A percentile compares a stretch with the other conserved stretches of the same genome.
Evolutionary conservation across 495 filamentous ascomycete species (phyloP).

Genomic region (Penicillium fimorum): DNA sequence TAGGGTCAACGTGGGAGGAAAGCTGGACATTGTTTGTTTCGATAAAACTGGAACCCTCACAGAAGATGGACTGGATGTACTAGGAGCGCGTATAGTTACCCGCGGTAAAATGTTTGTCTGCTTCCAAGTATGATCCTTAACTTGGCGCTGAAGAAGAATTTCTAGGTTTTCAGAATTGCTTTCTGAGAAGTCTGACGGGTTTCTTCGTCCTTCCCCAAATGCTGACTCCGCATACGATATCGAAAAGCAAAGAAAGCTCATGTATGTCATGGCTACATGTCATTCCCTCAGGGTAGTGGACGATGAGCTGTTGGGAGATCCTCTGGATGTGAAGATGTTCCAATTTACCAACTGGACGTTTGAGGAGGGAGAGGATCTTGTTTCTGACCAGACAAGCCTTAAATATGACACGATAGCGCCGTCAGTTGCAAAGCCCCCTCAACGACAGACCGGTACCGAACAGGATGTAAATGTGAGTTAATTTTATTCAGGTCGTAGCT

Average conservation of each 20-base stretch:
- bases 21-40: constrained; percentile 94
- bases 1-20: constrained; percentile 91
- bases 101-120: constrained; percentile 47
- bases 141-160: constrained; percentile 1
- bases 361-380: constrained; percentile 67
- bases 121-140: background rate
- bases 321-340: constrained; percentile 98
- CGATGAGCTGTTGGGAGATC: constrained; percentile 86
- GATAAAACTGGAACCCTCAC: constrained; percentile 98
- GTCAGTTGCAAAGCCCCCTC: constrained; percentile 77
- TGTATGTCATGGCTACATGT: constrained; percentile 97
- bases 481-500: background rate
- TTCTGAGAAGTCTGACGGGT: constrained; percentile 51
- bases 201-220: constrained; percentile 44
- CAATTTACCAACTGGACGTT: constrained; percentile 93
- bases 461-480: constrained; percentile 31
- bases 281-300: constrained; percentile 88
- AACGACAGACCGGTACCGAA: constrained; percentile 6
- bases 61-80: constrained; percentile 93
- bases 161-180: constrained; percentile 61
- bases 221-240: constrained; percentile 56
- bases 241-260: constrained; percentile 63
- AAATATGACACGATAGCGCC: constrained; percentile 67
- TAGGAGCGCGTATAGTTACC: constrained; percentile 77
- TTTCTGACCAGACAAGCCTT: constrained; percentile 53